Conservation (phyloP, 2,329 filamentous ascomycete genomes). For the Aspergillus ustus region DNA sequence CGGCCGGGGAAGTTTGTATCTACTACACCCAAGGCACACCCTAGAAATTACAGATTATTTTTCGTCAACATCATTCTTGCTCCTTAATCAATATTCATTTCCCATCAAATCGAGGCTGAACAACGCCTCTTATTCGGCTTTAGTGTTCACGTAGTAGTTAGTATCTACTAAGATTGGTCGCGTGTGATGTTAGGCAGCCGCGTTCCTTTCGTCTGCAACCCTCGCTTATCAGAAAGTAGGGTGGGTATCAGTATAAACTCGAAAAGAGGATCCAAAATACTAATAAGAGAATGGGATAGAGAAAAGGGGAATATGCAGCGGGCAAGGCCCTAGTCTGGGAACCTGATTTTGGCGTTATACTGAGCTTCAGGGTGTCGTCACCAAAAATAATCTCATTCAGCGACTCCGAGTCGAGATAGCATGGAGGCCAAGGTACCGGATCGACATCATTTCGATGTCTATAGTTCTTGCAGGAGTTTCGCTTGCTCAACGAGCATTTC, state of each 20-base stretch:
- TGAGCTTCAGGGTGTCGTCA: not conserved
- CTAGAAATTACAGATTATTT: not conserved
- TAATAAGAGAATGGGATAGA: not conserved
- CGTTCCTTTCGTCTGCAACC: conserved; percentile 11
- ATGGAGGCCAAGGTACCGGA: not conserved
- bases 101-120: not conserved
- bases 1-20: not conserved
- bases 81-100: not conserved
- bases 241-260: conserved; percentile 9
- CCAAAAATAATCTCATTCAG: not conserved
- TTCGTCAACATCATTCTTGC: not conserved
- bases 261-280: conserved; percentile 5
- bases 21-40: not conserved
- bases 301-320: not conserved
- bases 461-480: conserved; percentile 37
- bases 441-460: not conserved
- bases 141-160: not conserved
- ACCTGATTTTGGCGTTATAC: not conserved
- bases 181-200: conserved; percentile 15
- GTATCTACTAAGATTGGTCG: not conserved
- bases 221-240: conserved; percentile 6
- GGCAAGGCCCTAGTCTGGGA: not conserved
- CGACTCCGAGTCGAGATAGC: not conserved
- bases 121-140: not conserved
- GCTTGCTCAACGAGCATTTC: conserved; percentile 59